A percentile compares a stretch with the other conserved stretches of the same genome.
phyloP scores from a whole-genome alignment of 495 filamentous ascomycete species.

The Neurospora sp. region DNA sequence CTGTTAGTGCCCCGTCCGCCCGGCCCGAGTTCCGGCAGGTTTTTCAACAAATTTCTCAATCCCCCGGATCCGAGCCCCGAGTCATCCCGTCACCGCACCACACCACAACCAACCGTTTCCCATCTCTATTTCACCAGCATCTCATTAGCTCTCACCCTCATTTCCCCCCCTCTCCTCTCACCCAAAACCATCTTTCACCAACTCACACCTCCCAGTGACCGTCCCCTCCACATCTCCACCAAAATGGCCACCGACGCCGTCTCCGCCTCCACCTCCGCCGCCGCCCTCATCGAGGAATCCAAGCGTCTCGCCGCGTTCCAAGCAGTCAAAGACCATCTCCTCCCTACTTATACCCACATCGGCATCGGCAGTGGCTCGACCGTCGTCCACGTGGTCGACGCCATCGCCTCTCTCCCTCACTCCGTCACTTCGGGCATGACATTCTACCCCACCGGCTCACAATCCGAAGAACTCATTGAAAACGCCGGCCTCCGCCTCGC shows the following conservation, averaged over 20 bases:
- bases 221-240: not conserved
- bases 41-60: not conserved
- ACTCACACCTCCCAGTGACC: not conserved
- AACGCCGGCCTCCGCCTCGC: slow-evolving; percentile 65
- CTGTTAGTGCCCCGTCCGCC: not conserved
- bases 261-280: slow-evolving; percentile 5
- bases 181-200: not conserved
- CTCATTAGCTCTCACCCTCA: too few species aligned
- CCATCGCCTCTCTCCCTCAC: slow-evolving; percentile 63
- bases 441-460: slow-evolving; percentile 88
- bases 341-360: slow-evolving; percentile 31
- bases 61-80: too few species aligned
- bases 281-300: slow-evolving; percentile 56
- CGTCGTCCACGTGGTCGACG: slow-evolving; percentile 91
- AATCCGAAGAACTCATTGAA: slow-evolving; percentile 64
- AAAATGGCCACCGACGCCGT: slow-evolving; percentile 12
- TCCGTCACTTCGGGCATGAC: slow-evolving; percentile 51
- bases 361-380: slow-evolving; percentile 93
- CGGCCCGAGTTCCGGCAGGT: not conserved
- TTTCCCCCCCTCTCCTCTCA: too few species aligned
- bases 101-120: too few species aligned
- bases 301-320: slow-evolving; percentile 76
- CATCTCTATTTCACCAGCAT: too few species aligned
- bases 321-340: slow-evolving; percentile 71
- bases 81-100: too few species aligned